phyloP scores from a whole-genome alignment of 768 basidiomycete species.

The Kwoniella mangroviensis region DNA sequence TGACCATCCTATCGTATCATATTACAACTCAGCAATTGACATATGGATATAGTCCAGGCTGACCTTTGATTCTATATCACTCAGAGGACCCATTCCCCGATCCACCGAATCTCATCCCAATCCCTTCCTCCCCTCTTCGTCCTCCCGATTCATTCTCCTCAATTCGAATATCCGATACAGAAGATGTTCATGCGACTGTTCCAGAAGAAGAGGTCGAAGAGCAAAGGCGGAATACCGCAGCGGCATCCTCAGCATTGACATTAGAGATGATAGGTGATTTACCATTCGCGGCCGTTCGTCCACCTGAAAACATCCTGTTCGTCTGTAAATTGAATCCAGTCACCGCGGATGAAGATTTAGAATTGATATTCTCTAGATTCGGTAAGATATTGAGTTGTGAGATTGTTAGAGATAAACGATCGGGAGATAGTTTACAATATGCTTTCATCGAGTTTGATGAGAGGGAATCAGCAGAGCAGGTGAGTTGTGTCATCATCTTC shows the following conservation, averaged over 20 bases:
- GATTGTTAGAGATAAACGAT: slow-evolving; percentile 92
- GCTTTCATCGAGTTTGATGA: slow-evolving; percentile 99
- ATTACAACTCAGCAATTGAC: too few species aligned
- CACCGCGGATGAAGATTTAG: slow-evolving; percentile 92
- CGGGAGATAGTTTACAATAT: slow-evolving; percentile 95
- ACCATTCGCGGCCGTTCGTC: slow-evolving; percentile 95
- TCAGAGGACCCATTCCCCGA: slow-evolving; percentile 95
- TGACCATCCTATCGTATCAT: background rate
- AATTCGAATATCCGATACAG: slow-evolving; percentile 91
- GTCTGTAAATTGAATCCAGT: slow-evolving; percentile 98
- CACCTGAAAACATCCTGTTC: slow-evolving; percentile 97
- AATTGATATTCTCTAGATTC: slow-evolving; percentile 95
- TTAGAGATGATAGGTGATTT: slow-evolving; percentile 99
- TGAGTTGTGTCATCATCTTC: slow-evolving; percentile 56
- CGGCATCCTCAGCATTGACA: slow-evolving; percentile 89
- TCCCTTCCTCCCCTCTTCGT: slow-evolving; percentile 74
- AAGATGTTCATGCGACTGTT: slow-evolving; percentile 79
- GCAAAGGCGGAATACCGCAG: slow-evolving; percentile 80
- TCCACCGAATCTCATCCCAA: slow-evolving; percentile 72
- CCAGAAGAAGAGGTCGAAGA: slow-evolving; percentile 86
- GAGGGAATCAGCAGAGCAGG: slow-evolving; percentile 90
- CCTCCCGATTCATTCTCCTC: slow-evolving; percentile 70
- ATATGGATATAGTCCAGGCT: background rate
- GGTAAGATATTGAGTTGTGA: slow-evolving; percentile 97
- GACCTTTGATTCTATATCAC: background rate